Base-by-base conservation (phyloP, 2,329 filamentous ascomycete genomes). In the Juglanconis sp. region DNA sequence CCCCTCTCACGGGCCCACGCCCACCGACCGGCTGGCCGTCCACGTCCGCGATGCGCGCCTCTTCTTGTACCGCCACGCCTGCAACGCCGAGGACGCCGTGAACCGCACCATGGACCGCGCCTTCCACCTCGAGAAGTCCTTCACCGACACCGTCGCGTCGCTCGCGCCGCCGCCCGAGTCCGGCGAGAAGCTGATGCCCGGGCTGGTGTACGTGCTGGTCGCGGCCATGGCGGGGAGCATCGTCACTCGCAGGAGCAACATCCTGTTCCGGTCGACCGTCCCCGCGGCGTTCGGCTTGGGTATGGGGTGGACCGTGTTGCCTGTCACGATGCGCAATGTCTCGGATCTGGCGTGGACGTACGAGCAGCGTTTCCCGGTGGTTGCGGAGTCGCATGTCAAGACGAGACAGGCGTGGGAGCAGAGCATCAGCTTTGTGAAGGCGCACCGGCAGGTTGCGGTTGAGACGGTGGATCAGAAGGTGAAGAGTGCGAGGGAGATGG, bases 141-240 rank as follows among this genome's bases (percentile, higher is more conserved):
- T 98, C 79, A 96, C 94, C 68, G 85, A 84, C 75, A 98, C 95
- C 63, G 77, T 99, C 67, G 91, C 93, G 61, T 92, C 90, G 30
- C 84, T 99, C 44, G 95, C 93, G 24, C 95, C 95, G 35, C 81
- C 92, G 42, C 88, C 88, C 69, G 89, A 94, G 76, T 91, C 87
- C 63, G 91, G 90, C 73, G 95, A 99, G 81, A 87, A 87, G 72
- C 83, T 99, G 59, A 87, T 98, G 77, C 95, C 95, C 38, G 94
- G 94, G 32, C 82, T 87, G 62, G 86, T 98, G 67, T 98, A 98
- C 78, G 92, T 98, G 51, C 84, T 97, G 35, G 93, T 99, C 52
- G 89, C 93, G 47, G 88, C 91, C 69, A 97, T 99, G 93, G 91
- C 95, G 40, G 95, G 94, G 68, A 92, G 87, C 75, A 98, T 99